A percentile compares a stretch with the other conserved stretches of the same genome.
Evolutionary conservation across 306 rosid genomes (phyloP).

Genomic region (Clitoria ternatea): DNA sequence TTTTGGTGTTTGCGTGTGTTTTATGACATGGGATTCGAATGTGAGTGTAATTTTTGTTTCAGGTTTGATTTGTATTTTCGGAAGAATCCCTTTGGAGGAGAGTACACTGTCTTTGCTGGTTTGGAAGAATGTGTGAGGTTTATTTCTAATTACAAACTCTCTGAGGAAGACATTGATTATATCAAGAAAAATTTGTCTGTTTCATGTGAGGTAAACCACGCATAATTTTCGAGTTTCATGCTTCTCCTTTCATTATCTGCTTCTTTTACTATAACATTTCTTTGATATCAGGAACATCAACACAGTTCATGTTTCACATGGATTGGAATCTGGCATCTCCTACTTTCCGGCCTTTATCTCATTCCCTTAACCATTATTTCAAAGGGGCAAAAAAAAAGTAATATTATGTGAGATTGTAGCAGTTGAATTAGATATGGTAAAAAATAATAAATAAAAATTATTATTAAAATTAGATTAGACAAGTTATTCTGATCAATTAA

Average conservation of each 20-base stretch:
- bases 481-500: no score
- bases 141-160: constrained; percentile 60
- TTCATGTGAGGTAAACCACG: constrained; percentile 60
- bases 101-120: constrained; percentile 80
- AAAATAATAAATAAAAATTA: no score
- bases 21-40: constrained; percentile 3
- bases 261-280: not conserved
- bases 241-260: not conserved
- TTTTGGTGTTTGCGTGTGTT: no score
- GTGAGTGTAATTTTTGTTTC: constrained; percentile 22
- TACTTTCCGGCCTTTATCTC: no score
- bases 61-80: constrained; percentile 85
- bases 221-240: not conserved
- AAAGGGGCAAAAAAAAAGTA: no score
- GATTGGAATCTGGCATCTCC: no score
- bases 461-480: no score
- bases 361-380: no score
- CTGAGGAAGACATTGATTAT: constrained; percentile 58
- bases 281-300: not conserved
- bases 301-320: no score
- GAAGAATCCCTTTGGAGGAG: constrained; percentile 86
- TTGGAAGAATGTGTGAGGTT: constrained; percentile 76
- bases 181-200: constrained; percentile 51
- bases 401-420: no score
- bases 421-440: no score